Evolutionary conservation across 2,329 filamentous ascomycete genomes (phyloP).

Genomic region (Colletotrichum destructivum): DNA sequence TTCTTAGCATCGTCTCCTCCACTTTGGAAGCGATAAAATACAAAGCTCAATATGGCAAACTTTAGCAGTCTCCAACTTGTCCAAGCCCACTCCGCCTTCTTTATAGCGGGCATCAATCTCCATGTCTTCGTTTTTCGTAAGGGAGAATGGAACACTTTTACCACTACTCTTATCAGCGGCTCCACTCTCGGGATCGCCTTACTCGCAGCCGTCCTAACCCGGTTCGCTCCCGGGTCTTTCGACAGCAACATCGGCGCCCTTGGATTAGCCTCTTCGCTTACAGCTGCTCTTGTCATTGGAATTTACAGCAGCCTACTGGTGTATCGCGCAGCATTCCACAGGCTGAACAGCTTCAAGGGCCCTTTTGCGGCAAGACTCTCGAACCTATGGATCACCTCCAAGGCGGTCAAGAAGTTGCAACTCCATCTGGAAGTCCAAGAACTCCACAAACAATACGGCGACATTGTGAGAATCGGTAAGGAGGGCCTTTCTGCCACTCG

Average conservation of each 20-base stretch:
- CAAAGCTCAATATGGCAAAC: too few relatives aligned
- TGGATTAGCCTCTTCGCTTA: conserved; percentile 15
- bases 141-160: conserved; percentile 48
- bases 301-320: conserved; percentile 44
- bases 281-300: conserved; percentile 32
- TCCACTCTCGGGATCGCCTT: conserved; percentile 24
- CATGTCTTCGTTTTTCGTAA: conserved; percentile 46
- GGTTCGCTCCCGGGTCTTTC: conserved; percentile 13
- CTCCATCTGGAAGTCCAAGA: conserved; percentile 47
- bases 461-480: conserved; percentile 50
- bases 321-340: conserved; percentile 47
- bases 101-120: conserved; percentile 33
- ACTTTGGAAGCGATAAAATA: too few relatives aligned
- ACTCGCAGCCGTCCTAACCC: conserved; percentile 19
- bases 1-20: too few relatives aligned
- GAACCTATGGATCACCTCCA: conserved; percentile 45
- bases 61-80: neutral
- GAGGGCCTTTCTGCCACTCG: neutral
- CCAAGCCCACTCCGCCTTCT: conserved; percentile 19
- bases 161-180: conserved; percentile 36
- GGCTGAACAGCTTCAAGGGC: conserved; percentile 48
- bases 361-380: conserved; percentile 48
- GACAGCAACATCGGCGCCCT: conserved; percentile 8
- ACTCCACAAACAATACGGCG: conserved; percentile 50
- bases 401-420: conserved; percentile 44